Base-by-base conservation (phyloP, 169 alveolate genomes). In the Neospora caninum region DNA sequence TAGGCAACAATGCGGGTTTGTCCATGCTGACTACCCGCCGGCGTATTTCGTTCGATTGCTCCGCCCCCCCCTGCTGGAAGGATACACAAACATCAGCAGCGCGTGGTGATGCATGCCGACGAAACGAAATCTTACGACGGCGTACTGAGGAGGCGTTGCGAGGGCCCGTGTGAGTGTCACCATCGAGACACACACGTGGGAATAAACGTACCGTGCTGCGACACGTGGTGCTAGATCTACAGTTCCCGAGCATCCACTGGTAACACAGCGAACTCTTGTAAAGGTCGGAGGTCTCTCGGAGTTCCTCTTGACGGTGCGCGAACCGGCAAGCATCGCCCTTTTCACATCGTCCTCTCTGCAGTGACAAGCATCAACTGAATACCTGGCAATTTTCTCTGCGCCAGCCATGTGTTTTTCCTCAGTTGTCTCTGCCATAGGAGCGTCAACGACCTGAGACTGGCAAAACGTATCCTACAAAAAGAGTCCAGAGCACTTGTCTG, bases 321-420 rank as follows among this genome's bases (percentile, higher is more conserved):
- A 82, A 82, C 31, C 64, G 53, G 88, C 88, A 82, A 16, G 86
- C 86, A 10, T 18, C 45, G 39, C 64, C 88, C 64, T 82, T 36
- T 1, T 82, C 64, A 36, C 88, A 36, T 22, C 88, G 64, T 7
- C 67, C 88, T 27, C 64, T 41, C 88, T 82, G 34, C 88, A 82
- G 64, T 20, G 6, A 82, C 69, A 10, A 82, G 64, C 39, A 70
- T 10, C 39, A 31, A 31, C 39, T 6, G 45, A 22, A 49, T 49
- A 49, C 9, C 39, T 67, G 80, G 4, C 39, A 67, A 22, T 6
- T 22, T 22, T 6, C 80, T 27, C 39, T 6, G 80, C 39, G 36
- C 80, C 9, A 67, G 80, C 80, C 80, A 67, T 22, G 10, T 22
- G 80, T 22, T 22, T 67, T 31, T n/a, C n/a, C 10, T 31, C 36